Conservation (phyloP, 2,329 filamentous ascomycete species). For the Talaromyces albobiverticillius region DNA sequence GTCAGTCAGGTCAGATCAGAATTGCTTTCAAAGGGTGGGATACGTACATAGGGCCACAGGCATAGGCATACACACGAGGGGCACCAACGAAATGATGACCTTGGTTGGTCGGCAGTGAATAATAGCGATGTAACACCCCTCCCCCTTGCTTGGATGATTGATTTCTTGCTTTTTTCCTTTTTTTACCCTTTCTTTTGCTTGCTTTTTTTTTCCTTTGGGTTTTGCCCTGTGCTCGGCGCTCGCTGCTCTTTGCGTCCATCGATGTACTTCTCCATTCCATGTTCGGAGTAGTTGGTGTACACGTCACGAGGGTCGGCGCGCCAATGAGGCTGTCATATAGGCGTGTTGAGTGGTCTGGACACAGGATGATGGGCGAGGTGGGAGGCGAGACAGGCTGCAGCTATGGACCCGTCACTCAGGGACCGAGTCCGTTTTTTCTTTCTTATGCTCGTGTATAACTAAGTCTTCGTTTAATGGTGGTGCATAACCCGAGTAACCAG, state of each 20-base stretch:
- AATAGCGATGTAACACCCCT: slow-evolving; percentile 1
- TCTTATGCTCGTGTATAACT: neutral
- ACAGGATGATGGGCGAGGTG: neutral
- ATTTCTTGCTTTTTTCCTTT: neutral
- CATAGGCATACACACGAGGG: too few species aligned
- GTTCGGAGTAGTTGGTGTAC: slow-evolving; percentile 1
- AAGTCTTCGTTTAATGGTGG: neutral
- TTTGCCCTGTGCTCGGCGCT: neutral
- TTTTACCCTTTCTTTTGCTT: neutral
- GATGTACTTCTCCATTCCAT: neutral
- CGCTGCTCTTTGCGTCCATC: too few species aligned
- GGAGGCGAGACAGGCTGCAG: neutral
- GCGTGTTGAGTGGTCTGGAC: neutral
- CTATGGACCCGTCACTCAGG: neutral
- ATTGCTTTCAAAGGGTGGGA: too few species aligned
- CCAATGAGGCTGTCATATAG: neutral
- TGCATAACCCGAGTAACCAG: too few species aligned
- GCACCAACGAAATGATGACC: neutral
- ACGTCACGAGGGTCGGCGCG: slow-evolving; percentile 6
- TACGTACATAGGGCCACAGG: too few species aligned
- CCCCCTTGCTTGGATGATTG: slow-evolving; percentile 3
- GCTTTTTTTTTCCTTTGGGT: neutral
- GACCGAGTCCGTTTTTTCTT: neutral
- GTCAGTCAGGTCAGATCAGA: too few species aligned
- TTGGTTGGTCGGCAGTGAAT: too few species aligned